Evolutionary conservation across 2,329 filamentous ascomycete genomes (phyloP).

Genomic region (Madurella mycetomatis): DNA sequence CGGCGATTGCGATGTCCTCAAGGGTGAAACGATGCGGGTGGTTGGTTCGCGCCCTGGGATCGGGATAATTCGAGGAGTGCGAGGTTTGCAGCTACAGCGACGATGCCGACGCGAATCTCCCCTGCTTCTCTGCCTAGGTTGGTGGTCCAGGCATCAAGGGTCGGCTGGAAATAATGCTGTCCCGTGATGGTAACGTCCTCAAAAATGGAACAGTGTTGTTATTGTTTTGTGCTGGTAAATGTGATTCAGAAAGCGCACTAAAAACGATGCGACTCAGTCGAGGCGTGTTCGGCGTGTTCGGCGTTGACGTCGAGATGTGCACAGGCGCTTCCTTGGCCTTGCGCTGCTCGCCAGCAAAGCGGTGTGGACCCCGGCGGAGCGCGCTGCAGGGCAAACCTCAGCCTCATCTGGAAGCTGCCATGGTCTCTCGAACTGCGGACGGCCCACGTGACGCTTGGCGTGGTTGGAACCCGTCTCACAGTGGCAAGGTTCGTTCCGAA

Average conservation of each 20-base stretch:
- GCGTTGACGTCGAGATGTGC: background rate
- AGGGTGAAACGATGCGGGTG: background rate
- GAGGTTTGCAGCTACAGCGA: background rate
- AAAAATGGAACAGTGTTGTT: too few relatives aligned
- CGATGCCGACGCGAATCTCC: background rate
- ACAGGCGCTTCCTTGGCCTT: background rate
- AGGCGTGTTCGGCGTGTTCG: too few relatives aligned
- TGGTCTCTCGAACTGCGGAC: too few relatives aligned
- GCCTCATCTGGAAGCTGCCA: too few relatives aligned
- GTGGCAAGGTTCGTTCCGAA: too few relatives aligned
- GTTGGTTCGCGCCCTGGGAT: background rate
- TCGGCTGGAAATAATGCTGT: background rate
- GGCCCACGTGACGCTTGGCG: too few relatives aligned
- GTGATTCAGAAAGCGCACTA: background rate
- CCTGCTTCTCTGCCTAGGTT: background rate
- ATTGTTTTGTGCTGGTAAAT: too few relatives aligned
- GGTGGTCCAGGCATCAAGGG: background rate
- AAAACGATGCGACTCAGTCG: background rate
- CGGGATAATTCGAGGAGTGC: background rate
- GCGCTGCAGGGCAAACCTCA: background rate
- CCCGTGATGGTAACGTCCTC: too few relatives aligned
- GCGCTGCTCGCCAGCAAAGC: background rate
- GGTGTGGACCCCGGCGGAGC: background rate
- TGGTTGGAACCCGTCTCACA: too few relatives aligned
- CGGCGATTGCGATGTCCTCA: background rate